phyloP scores from a whole-genome alignment of 441 rosid genomes.

The Codiaeum variegatum region DNA sequence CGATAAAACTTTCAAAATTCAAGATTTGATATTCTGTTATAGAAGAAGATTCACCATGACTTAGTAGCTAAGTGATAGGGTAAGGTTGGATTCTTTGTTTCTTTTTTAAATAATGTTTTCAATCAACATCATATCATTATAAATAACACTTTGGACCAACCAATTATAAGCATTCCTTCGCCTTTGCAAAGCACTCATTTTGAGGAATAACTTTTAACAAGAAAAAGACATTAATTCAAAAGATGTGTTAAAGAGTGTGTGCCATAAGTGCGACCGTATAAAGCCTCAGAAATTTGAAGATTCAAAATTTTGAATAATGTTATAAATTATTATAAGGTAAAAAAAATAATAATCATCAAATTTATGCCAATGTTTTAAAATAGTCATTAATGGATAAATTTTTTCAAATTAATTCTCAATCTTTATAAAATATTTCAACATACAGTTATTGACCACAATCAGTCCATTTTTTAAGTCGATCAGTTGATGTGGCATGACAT shows the following conservation, averaged over 20 bases:
- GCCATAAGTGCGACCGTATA: too few relatives aligned
- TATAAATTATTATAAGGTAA: too few relatives aligned
- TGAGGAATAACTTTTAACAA: neutral
- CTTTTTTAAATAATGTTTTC: constrained; percentile 17
- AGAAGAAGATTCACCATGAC: constrained; percentile 10
- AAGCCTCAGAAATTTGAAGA: too few relatives aligned
- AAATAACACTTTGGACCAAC: neutral
- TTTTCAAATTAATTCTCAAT: too few relatives aligned
- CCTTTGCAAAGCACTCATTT: neutral
- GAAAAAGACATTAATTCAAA: neutral
- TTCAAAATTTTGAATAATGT: too few relatives aligned
- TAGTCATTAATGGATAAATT: too few relatives aligned
- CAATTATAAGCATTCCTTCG: neutral
- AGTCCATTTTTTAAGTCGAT: too few relatives aligned
- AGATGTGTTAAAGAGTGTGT: neutral
- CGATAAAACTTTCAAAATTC: neutral
- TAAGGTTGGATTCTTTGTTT: constrained; percentile 16
- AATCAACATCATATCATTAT: neutral
- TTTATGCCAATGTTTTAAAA: too few relatives aligned
- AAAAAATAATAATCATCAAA: too few relatives aligned
- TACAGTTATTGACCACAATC: too few relatives aligned
- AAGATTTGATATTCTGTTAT: neutral
- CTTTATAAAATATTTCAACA: too few relatives aligned
- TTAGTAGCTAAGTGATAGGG: neutral
- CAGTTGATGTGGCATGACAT: too few relatives aligned